Percentiles rank a stretch among this genome's conserved stretches.
Evolutionary conservation across 495 filamentous ascomycete genomes (phyloP).

Genomic region (Penicillium canariense): DNA sequence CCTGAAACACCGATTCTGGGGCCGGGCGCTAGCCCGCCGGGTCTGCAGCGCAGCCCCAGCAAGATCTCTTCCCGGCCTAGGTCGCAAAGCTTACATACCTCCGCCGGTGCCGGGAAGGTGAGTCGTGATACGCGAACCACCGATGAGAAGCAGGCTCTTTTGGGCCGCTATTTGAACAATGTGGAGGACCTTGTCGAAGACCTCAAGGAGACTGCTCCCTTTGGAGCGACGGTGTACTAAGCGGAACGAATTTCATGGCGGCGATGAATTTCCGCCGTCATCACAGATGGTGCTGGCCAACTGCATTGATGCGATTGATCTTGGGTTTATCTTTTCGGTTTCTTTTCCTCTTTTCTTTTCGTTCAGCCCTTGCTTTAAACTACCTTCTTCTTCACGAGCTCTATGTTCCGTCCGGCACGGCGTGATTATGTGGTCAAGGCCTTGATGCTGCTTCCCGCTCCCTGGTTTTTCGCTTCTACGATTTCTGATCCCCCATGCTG

Average conservation of each 20-base stretch:
- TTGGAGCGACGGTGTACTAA: slow-evolving; percentile 47
- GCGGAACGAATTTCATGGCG: slow-evolving; percentile 3
- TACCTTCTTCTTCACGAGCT: slow-evolving; percentile 22
- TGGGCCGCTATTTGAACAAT: slow-evolving; percentile 80
- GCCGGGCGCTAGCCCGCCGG: slow-evolving; percentile 30
- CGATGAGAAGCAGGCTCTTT: slow-evolving; percentile 80
- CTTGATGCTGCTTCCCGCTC: slow-evolving; percentile 12
- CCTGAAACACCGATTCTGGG: slow-evolving; percentile 68
- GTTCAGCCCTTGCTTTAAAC: slow-evolving; percentile 6
- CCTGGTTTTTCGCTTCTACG: slow-evolving; percentile 9
- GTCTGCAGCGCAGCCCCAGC: slow-evolving; percentile 68
- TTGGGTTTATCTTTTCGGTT: slow-evolving; percentile 20
- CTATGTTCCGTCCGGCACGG: slow-evolving; percentile 28
- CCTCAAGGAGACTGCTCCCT: slow-evolving; percentile 69
- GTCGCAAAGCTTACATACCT: slow-evolving; percentile 39
- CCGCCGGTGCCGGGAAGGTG: slow-evolving; percentile 29
- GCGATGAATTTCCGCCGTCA: slow-evolving; percentile 14
- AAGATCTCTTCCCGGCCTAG: slow-evolving; percentile 53
- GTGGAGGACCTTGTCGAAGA: slow-evolving; percentile 92
- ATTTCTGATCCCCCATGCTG: slow-evolving; percentile 6
- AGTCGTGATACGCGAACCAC: slow-evolving; percentile 62
- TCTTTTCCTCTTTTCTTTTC: slow-evolving; percentile 16
- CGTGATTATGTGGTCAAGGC: slow-evolving; percentile 22
- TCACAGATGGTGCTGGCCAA: slow-evolving; percentile 15
- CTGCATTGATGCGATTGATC: slow-evolving; percentile 21